A percentile compares a stretch with the other conserved stretches of the same genome.
Conservation (phyloP, 495 filamentous ascomycete species). For the Podospora conica region DNA sequence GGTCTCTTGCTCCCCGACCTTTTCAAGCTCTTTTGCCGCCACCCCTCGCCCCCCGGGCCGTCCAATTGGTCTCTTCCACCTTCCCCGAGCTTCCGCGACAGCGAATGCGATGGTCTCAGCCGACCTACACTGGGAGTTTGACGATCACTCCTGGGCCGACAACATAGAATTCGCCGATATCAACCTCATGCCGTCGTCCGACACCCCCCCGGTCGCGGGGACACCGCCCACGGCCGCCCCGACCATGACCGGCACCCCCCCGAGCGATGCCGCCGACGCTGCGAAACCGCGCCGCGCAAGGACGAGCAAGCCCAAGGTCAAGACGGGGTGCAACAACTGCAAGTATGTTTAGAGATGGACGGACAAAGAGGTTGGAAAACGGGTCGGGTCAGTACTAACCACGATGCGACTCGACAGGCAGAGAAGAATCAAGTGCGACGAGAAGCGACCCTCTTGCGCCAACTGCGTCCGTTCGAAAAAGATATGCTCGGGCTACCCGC, state of each 20-base stretch:
- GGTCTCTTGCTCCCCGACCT: neutral
- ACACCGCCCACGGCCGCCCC: conserved; percentile 4
- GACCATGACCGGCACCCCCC: neutral
- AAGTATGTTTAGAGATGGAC: conserved; percentile 32
- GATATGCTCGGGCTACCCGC: conserved; percentile 46
- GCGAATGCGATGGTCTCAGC: conserved; percentile 6
- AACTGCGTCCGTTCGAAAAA: conserved; percentile 50
- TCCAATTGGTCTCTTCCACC: conserved; percentile 4
- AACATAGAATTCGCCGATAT: neutral
- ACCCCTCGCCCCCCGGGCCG: neutral
- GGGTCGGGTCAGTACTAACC: neutral
- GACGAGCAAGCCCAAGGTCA: conserved; percentile 46
- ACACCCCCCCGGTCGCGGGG: neutral
- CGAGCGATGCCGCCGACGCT: conserved; percentile 9
- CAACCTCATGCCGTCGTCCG: conserved; percentile 11
- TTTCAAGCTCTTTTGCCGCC: neutral
- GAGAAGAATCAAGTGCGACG: conserved; percentile 62
- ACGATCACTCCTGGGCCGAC: neutral
- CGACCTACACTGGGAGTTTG: neutral
- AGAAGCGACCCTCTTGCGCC: conserved; percentile 52
- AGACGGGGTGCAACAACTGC: conserved; percentile 53
- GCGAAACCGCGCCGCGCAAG: conserved; percentile 32
- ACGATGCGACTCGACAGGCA: conserved; percentile 32
- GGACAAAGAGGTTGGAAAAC: neutral
- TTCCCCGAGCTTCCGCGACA: neutral